phyloP scores from a whole-genome alignment of 1,139 yeast genomes.

The Waltiozyma sp. region DNA sequence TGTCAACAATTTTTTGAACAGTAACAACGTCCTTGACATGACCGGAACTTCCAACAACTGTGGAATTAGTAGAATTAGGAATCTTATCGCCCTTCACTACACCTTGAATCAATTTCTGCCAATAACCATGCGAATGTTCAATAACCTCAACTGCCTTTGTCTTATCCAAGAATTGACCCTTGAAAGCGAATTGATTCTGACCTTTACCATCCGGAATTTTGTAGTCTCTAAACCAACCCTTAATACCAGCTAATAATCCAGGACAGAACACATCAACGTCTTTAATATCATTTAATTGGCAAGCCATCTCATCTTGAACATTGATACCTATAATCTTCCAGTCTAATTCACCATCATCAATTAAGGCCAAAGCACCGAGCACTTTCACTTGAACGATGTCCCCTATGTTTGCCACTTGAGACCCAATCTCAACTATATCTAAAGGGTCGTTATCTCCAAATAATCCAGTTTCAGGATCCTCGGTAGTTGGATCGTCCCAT shows the following conservation, averaged over 20 bases:
- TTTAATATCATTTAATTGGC: slow-evolving; percentile 58
- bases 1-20: neutral
- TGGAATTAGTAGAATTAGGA: slow-evolving; percentile 28
- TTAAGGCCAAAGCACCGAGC: slow-evolving; percentile 84
- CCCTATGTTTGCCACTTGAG: slow-evolving; percentile 42
- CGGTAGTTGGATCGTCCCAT: slow-evolving; percentile 67
- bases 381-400: slow-evolving; percentile 80
- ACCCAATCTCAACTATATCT: slow-evolving; percentile 93
- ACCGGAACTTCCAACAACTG: slow-evolving; percentile 26
- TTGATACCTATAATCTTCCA: slow-evolving; percentile 93
- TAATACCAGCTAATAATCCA: slow-evolving; percentile 72
- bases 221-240: slow-evolving; percentile 91
- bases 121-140: slow-evolving; percentile 67
- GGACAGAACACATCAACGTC: slow-evolving; percentile 83
- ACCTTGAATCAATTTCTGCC: slow-evolving; percentile 49
- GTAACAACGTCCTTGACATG: slow-evolving; percentile 1
- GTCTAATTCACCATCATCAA: slow-evolving; percentile 96
- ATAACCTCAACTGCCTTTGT: slow-evolving; percentile 62
- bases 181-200: slow-evolving; percentile 74
- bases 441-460: slow-evolving; percentile 94
- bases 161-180: slow-evolving; percentile 66
- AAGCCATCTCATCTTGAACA: slow-evolving; percentile 55
- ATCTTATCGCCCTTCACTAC: slow-evolving; percentile 35
- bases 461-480: slow-evolving; percentile 36
- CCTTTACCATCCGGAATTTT: slow-evolving; percentile 93